Evolutionary conservation across 2,329 filamentous ascomycete species (phyloP), one percentile per base, ranked within the genome.

Genomic region (Beauveria caledonica): DNA sequence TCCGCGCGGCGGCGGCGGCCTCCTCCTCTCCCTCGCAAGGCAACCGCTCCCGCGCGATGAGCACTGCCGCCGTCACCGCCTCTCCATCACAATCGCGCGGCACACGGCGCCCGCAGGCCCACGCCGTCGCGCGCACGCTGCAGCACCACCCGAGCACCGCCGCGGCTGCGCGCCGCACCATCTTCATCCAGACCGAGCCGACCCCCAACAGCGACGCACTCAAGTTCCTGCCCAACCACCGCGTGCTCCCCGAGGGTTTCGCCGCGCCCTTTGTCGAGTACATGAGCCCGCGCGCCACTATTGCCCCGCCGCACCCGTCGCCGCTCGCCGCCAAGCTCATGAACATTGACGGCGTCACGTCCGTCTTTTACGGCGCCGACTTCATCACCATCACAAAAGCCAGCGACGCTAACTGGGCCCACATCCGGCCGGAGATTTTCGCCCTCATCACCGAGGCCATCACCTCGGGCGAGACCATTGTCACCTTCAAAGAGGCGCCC

Each of bases 311-410:
- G 1, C 85, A 97, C 72, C 91, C 93, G 3, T 97, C 93, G 21
- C 92, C 91, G 19, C 84, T 99, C 46, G 94, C 94, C 5, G 88
- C 92, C 39, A 87, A 92, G 73, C 83, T 99, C 56, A 87, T 97
- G 80, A 92, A 90, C 72, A 88, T 97, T 63, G 94, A 97, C 70
- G 94, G 94, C 49, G 89, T 97, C n/a, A 92, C 88, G 3, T 87
- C 90, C 2, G 89, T 99, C 23, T 97, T 97, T 76, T 97, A 96
- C 75, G 94, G 93, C 57, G 78, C 85, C 39, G 92, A 99, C 73
- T 97, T 96, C 78, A 97, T 99, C 75, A 99, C 94, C 13, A 88
- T 99, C 40, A 97, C 89, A 48, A 99, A 99, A 74, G 85, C 90
- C 52, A 81, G 86, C 64, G 89, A 94, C 66, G 89, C 88, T 3